Conservation (phyloP, 352 stramenopile species). For the Globisporangium barbulae region DNA sequence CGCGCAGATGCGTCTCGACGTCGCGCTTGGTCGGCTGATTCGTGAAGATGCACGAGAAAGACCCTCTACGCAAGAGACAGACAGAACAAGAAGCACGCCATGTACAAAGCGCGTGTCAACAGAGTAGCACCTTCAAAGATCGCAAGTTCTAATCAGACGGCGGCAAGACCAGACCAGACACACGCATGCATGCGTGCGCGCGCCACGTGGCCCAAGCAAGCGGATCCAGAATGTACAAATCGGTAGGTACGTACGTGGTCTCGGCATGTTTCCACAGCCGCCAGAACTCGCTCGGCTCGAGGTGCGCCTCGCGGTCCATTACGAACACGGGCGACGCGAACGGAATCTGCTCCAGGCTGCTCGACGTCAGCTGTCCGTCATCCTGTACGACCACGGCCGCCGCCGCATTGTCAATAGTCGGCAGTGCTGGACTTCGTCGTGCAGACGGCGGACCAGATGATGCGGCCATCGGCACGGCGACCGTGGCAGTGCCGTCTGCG, state of each 20-base stretch:
- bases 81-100: neutral
- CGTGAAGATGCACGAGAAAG: constrained; percentile 66
- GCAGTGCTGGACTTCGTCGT: constrained; percentile 9
- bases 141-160: constrained; percentile 11
- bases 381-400: constrained; percentile 2
- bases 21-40: constrained; percentile 46
- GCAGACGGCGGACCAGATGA: neutral
- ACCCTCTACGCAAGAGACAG: constrained; percentile 34
- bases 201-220: neutral
- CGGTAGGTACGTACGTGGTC: constrained; percentile 49
- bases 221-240: neutral
- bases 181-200: neutral
- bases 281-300: constrained; percentile 31
- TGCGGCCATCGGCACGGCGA: constrained; percentile 6
- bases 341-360: constrained; percentile 34
- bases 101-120: constrained; percentile 7
- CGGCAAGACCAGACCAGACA: neutral
- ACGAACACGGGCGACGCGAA: constrained; percentile 61
- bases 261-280: constrained; percentile 54
- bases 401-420: constrained; percentile 6
- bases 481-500: constrained; percentile 30
- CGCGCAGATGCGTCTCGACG: constrained; percentile 41
- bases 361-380: constrained; percentile 15
- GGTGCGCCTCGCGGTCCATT: constrained; percentile 25
- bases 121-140: constrained; percentile 14